Percentiles rank a stretch among this genome's conserved stretches.
Evolutionary conservation across 2,329 filamentous ascomycete species (phyloP).

Genomic region (Neonectria neomacrospora): DNA sequence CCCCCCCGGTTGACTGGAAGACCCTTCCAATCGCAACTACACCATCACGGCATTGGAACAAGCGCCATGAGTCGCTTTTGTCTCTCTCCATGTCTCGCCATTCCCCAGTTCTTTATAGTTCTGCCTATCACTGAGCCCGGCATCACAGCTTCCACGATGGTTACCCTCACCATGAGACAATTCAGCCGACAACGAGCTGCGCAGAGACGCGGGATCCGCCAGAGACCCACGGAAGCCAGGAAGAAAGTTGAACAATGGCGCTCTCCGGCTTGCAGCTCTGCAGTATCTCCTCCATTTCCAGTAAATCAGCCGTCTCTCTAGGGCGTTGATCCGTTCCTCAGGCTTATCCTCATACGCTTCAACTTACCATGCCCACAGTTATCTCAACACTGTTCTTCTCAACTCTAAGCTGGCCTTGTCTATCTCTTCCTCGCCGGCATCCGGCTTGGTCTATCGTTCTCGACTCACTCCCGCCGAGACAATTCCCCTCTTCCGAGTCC

Average conservation of each 20-base stretch:
- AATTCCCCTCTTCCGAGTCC: conserved; percentile 1
- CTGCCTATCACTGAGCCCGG: not conserved
- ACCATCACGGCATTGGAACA: not conserved
- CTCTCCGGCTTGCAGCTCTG: not conserved
- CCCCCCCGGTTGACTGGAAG: not conserved
- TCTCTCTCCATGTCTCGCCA: not conserved
- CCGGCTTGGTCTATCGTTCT: not conserved
- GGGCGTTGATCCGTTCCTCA: not conserved
- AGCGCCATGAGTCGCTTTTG: not conserved
- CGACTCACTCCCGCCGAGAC: not conserved
- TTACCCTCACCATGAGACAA: not conserved
- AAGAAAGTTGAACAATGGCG: not conserved
- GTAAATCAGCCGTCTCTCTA: not conserved
- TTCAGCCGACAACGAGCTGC: not conserved
- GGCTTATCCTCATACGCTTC: not conserved
- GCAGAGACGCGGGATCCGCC: not conserved
- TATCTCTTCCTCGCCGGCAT: conserved; percentile 1
- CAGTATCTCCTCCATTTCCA: not conserved
- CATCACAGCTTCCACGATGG: not conserved
- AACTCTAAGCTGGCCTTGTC: not conserved
- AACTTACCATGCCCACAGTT: not conserved
- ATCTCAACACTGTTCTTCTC: not conserved
- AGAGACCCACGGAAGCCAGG: not conserved
- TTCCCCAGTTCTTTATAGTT: not conserved
- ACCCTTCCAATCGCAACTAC: not conserved